Evolutionary conservation across 768 basidiomycete species (phyloP).

Genomic region (Mycena rebaudengoi): DNA sequence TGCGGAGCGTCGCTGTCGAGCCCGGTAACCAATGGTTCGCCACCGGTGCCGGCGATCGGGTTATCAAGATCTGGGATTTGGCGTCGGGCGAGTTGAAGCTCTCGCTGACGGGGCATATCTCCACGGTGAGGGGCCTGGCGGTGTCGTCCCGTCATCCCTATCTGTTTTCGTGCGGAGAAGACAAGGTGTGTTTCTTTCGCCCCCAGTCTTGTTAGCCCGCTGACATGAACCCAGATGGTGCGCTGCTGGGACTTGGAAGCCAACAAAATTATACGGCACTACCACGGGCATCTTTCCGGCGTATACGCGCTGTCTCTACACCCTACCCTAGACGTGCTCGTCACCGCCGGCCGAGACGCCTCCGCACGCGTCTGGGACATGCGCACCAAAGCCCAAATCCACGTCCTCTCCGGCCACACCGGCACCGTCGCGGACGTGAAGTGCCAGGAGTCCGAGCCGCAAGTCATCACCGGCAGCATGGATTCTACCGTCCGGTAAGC

Average conservation of each 20-base stretch:
- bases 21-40: slow-evolving; percentile 99
- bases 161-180: slow-evolving; percentile 96
- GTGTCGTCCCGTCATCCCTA: slow-evolving; percentile 95
- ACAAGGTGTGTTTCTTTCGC: slow-evolving; percentile 72
- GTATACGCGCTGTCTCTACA: slow-evolving; percentile 95
- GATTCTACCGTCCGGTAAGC: slow-evolving; percentile 91
- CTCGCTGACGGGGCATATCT: slow-evolving; percentile 97
- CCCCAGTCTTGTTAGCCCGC: not conserved
- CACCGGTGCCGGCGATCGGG: slow-evolving; percentile 96
- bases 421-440: slow-evolving; percentile 96
- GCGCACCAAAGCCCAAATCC: slow-evolving; percentile 96
- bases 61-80: slow-evolving; percentile 99
- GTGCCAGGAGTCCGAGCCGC: slow-evolving; percentile 96
- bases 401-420: slow-evolving; percentile 92
- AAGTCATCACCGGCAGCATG: slow-evolving; percentile 98
- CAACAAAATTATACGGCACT: slow-evolving; percentile 98
- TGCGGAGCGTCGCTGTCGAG: slow-evolving; percentile 94
- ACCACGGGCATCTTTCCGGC: slow-evolving; percentile 97
- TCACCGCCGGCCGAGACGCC: slow-evolving; percentile 95
- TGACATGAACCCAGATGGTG: slow-evolving; percentile 79
- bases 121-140: slow-evolving; percentile 93
- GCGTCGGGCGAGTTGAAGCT: slow-evolving; percentile 97
- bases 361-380: slow-evolving; percentile 99
- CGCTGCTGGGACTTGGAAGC: slow-evolving; percentile 99
- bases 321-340: slow-evolving; percentile 94